These are phyloP conservation scores for Paramecium pentaurelia DNA, from an alignment of 73 alveolate species.

Conservation along the genomic window DNA sequence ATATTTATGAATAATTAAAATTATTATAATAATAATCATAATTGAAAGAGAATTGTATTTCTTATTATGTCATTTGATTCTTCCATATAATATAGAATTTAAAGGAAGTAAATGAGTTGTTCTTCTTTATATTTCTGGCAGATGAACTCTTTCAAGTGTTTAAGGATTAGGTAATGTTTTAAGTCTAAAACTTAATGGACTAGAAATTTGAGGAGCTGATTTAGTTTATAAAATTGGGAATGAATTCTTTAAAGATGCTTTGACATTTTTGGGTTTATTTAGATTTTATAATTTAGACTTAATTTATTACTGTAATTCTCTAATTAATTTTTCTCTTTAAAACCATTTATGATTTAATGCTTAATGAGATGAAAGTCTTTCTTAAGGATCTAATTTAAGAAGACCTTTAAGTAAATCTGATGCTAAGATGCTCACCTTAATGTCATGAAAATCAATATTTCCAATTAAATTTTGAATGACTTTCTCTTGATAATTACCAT, in stretches of 20 bases:
- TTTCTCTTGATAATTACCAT: not conserved
- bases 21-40: not conserved
- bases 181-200: not conserved
- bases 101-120: not conserved
- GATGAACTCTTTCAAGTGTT: not conserved
- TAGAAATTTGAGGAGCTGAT: not conserved
- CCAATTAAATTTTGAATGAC: not conserved
- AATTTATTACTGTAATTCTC: not conserved
- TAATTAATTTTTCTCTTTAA: not conserved
- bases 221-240: not conserved
- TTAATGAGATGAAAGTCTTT: not conserved
- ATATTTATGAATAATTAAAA: not conserved
- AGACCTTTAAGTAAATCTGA: not conserved
- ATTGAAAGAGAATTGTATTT: not conserved
- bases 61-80: not conserved
- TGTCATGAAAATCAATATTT: not conserved
- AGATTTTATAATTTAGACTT: not conserved
- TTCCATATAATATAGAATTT: not conserved
- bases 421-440: not conserved
- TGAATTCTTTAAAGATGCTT: not conserved
- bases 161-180: not conserved
- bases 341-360: not conserved
- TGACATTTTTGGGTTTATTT: not conserved
- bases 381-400: not conserved
- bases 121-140: not conserved